These are phyloP conservation scores for Vitellaria paradoxa DNA, from an alignment of 179 eudicot species.

Conservation along the genomic window DNA sequence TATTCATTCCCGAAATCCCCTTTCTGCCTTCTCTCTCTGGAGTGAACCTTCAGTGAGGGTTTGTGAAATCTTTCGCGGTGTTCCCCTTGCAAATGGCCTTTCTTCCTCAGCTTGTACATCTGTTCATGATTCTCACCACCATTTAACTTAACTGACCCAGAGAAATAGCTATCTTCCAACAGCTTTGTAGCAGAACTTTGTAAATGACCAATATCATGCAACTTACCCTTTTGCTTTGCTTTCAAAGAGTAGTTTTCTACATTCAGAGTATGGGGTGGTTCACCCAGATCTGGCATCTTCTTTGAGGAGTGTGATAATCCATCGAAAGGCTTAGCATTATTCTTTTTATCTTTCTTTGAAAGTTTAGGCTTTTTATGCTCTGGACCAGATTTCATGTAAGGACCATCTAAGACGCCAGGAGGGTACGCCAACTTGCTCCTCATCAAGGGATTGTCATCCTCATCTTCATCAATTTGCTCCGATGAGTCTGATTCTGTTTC, in stretches of 20 bases:
- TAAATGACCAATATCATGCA: constrained; percentile 38
- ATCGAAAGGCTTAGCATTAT: constrained; percentile 28
- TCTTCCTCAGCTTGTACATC: constrained; percentile 33
- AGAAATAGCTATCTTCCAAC: constrained; percentile 27
- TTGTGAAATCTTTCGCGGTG: constrained; percentile 33
- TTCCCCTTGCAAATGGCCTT: constrained; percentile 45
- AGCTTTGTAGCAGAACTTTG: constrained; percentile 30
- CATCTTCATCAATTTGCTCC: constrained; percentile 56
- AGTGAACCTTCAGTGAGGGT: constrained; percentile 35
- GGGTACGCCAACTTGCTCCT: constrained; percentile 71
- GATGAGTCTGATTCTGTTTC: constrained; percentile 96
- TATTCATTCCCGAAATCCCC: constrained; percentile 43
- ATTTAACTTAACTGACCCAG: constrained; percentile 34
- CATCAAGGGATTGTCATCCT: constrained; percentile 72
- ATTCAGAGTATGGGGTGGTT: constrained; percentile 31
- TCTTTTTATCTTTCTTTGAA: constrained; percentile 37
- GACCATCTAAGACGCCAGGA: constrained; percentile 31
- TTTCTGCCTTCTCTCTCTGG: constrained; percentile 46
- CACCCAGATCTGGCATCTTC: constrained; percentile 35
- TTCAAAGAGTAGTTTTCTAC: constrained; percentile 29
- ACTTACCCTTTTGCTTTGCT: constrained; percentile 48
- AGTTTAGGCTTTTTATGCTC: constrained; percentile 39
- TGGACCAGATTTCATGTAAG: constrained; percentile 29
- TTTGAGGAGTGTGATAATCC: constrained; percentile 40
- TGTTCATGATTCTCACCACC: constrained; percentile 31